Evolutionary conservation across 2,329 filamentous ascomycete species (phyloP), one percentile per base, ranked within the genome.

Genomic region (Ophiostoma populinum): DNA sequence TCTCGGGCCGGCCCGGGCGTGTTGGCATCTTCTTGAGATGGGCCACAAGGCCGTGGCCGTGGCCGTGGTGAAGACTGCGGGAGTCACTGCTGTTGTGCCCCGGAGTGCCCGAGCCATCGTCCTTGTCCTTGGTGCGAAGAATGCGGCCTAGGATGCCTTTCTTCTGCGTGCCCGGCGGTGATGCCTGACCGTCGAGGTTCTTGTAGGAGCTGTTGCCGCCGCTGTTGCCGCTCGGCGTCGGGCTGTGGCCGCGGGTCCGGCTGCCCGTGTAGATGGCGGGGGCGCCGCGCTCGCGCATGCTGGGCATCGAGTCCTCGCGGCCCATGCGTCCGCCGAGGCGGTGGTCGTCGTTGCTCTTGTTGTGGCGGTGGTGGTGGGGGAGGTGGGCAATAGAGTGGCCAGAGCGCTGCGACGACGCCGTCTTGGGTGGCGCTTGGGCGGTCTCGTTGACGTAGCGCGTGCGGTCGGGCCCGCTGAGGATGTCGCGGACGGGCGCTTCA

Each of bases 191-290:
- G 40, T 71, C 66, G 16, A 52, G 43, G 47, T 63, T 10, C 19
- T 33, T 39, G 20, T 25, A 28, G 22, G 19, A 29, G 24, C 64
- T 49, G 47, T 61, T 63, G 51, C 63, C 51, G 7, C 15, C 55
- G 29, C 77, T 82, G 45, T 68, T 69, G 27, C 69, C 62, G 53
- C 81, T 90, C 7, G 85, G 80, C 1, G 82, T 81, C 18, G 86
- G 83, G 54, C 86, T 92, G 41, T 80, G 70, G 10, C 81, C 75
- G 44, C 85, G 75, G 16, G 65, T 63, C 41, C 56, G 38, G 5
- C 32, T 56, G 32, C 59, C 52, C 44, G 51, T 45, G 59, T 67
- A 51, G 63, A 64, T 49, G 21, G 32, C 34, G 21, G 43, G 39
- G 2, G 32, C 20, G 2, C n/a, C 38, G 15, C 64, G 64, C 40